Base-by-base conservation (phyloP, 495 filamentous ascomycete species). In the Saxispiralis lemnorum region DNA sequence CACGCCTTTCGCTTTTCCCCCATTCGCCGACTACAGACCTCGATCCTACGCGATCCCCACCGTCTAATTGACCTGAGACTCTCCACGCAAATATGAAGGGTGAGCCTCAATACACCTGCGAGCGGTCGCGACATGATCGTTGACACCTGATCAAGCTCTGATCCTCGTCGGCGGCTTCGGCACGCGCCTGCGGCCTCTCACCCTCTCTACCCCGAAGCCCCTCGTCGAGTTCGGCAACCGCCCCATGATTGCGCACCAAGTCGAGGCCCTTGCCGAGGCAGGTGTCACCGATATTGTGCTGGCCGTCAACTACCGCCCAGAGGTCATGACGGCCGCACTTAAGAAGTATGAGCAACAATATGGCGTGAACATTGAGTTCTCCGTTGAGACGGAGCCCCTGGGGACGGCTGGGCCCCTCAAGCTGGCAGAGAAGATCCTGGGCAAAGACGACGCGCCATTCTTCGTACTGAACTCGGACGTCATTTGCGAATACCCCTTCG, bases 131-230 rank as follows among this genome's bases (percentile, higher is more conserved):
- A 36, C 14, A 15, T 31, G n/a, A 14, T 13, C 31, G 30, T 33
- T 50, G 1, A 42, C 37, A 39, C 10, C 21, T 31, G 33, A 20
- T 43, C 53, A 62, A 97, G 89, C 89, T 64, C 77, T 97, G 59
- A 96, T 97, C 79, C 88, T 97, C 59, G 89, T 97, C 64, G 89
- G 89, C 69, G 89, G 89, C 60, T 97, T 96, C 66, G 89, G 89
- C 60, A 97, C 89, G 64, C 88, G 89, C 65, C 78, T 97, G 53
- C 83, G 89, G 61, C 89, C 89, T 65, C 73, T 97, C 66, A 97
- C 89, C 44, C 73, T 97, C 56, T 96, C 89, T 34, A 81, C 95
- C 51, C 89, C 89, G 18, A 97, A 97, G 63, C 89, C 89, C 35
- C 70, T 97, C 52, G 89, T 97, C 56, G 89, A 97, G 66, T 97